These are phyloP conservation scores for Sporothrix sp. DNA, from an alignment of 2,329 filamentous ascomycete species.

Conservation along the genomic window DNA sequence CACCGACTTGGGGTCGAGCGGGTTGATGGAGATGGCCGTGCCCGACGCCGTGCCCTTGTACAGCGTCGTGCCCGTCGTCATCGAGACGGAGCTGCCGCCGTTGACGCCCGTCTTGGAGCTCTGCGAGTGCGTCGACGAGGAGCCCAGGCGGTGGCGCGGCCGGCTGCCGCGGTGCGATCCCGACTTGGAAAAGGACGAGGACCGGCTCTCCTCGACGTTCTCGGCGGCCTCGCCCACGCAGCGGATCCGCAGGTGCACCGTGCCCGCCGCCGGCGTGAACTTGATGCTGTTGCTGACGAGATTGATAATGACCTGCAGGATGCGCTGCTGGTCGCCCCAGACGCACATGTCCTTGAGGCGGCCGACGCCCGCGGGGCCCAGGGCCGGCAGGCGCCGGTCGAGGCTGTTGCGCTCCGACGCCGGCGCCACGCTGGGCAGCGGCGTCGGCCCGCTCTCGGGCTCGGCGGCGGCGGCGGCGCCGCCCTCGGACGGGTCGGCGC, in stretches of 20 bases:
- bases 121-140: conserved; percentile 41
- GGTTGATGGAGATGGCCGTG: conserved; percentile 53
- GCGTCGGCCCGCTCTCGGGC: neutral
- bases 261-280: conserved; percentile 71
- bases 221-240: conserved; percentile 58
- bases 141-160: conserved; percentile 36
- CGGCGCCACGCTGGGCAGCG: neutral
- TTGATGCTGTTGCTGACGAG: conserved; percentile 87
- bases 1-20: conserved; percentile 43
- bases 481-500: conserved; percentile 28
- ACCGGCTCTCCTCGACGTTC: conserved; percentile 35
- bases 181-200: conserved; percentile 42
- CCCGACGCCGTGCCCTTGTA: conserved; percentile 30
- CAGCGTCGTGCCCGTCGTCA: conserved; percentile 7
- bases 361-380: conserved; percentile 56
- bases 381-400: conserved; percentile 40
- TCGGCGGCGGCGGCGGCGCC: neutral
- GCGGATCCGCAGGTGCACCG: conserved; percentile 64
- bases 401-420: conserved; percentile 16
- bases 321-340: conserved; percentile 87
- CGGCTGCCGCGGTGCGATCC: conserved; percentile 34
- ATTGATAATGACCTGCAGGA: conserved; percentile 88
- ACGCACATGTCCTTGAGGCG: conserved; percentile 75
- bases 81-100: conserved; percentile 18
- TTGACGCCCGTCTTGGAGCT: conserved; percentile 30